phyloP scores from a whole-genome alignment of 202 grass and related monocot species.

The Zoysia matrella region DNA sequence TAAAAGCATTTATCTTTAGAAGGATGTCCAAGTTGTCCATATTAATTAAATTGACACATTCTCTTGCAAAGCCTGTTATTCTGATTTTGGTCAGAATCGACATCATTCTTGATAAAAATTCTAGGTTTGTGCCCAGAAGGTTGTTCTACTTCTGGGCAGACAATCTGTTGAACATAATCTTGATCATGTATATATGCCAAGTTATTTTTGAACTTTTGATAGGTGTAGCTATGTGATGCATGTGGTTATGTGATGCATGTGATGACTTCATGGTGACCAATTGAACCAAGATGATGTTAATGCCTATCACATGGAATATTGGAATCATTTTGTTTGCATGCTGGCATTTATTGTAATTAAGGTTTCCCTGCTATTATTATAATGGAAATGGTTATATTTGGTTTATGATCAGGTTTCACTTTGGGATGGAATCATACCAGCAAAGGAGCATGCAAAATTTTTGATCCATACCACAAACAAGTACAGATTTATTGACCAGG shows the following conservation, averaged over 20 bases:
- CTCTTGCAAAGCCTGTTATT: background rate
- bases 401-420: slow-evolving; percentile 75
- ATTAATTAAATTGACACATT: background rate
- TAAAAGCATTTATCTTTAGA: slow-evolving; percentile 5
- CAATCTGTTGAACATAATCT: background rate
- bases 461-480: slow-evolving; percentile 97
- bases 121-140: background rate
- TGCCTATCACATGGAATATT: background rate
- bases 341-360: background rate
- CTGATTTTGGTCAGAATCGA: background rate
- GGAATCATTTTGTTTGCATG: background rate
- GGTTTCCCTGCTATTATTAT: background rate
- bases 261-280: background rate
- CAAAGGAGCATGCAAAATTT: slow-evolving; percentile 87
- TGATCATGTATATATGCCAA: background rate
- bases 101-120: background rate
- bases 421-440: slow-evolving; percentile 98
- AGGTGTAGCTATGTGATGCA: slow-evolving; percentile 16
- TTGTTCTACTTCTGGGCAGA: too few relatives aligned
- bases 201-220: background rate
- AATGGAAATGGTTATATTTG: background rate
- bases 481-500: slow-evolving; percentile 97
- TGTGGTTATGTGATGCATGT: too few relatives aligned
- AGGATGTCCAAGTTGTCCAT: background rate
- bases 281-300: background rate